A percentile compares a stretch with the other conserved stretches of the same genome.
Evolutionary conservation across 495 filamentous ascomycete genomes (phyloP).

Genomic region (Polyplosphaeria fusca): DNA sequence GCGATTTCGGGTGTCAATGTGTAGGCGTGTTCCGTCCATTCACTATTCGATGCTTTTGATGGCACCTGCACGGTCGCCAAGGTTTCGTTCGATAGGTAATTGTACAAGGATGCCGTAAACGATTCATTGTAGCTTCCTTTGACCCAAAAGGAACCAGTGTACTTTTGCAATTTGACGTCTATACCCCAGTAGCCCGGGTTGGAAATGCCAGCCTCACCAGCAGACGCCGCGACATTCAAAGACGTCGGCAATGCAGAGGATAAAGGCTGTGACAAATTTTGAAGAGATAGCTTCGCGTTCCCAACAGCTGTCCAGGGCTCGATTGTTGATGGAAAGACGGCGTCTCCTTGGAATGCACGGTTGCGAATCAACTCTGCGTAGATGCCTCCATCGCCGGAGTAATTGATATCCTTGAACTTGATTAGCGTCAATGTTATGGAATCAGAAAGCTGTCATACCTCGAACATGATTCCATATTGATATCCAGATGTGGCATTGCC

Average conservation of each 20-base stretch:
- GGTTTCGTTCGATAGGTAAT: slow-evolving; percentile 46
- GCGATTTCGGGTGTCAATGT: slow-evolving; percentile 39
- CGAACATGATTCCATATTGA: slow-evolving; percentile 62
- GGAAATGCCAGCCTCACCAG: slow-evolving; percentile 30
- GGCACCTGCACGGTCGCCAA: slow-evolving; percentile 45
- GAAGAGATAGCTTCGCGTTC: slow-evolving; percentile 49
- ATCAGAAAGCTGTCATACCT: slow-evolving; percentile 44
- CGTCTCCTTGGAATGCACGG: slow-evolving; percentile 64
- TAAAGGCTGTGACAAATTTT: slow-evolving; percentile 46
- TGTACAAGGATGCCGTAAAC: slow-evolving; percentile 46
- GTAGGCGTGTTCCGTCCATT: slow-evolving; percentile 52
- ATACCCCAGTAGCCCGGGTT: slow-evolving; percentile 37
- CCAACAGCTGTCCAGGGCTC: slow-evolving; percentile 57
- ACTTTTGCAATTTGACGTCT: slow-evolving; percentile 32
- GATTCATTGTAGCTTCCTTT: slow-evolving; percentile 36
- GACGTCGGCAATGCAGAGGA: slow-evolving; percentile 58
- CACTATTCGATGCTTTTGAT: slow-evolving; percentile 38
- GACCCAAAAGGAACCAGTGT: slow-evolving; percentile 41
- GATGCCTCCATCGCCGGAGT: slow-evolving; percentile 72
- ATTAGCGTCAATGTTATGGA: not conserved
- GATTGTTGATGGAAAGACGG: slow-evolving; percentile 37
- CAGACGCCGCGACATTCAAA: slow-evolving; percentile 49
- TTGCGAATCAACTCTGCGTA: slow-evolving; percentile 73
- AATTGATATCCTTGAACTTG: slow-evolving; percentile 60
- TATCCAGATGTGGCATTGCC: slow-evolving; percentile 54